These are phyloP conservation scores for Cronartium quercuum DNA, from an alignment of 1,284 basidiomycete species.

Conservation along the genomic window DNA sequence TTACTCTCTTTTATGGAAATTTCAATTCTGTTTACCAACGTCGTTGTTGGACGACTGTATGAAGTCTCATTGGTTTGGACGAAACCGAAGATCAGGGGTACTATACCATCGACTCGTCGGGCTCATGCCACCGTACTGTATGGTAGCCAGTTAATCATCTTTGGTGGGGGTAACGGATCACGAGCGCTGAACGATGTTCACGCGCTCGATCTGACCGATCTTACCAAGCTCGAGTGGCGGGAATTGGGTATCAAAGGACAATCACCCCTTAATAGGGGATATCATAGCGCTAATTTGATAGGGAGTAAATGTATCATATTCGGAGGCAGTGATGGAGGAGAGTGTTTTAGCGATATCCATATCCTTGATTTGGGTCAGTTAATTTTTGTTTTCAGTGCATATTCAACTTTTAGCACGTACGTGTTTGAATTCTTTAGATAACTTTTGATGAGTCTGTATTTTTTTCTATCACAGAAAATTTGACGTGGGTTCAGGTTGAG, in stretches of 20 bases:
- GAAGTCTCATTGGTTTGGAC: constrained; percentile 40
- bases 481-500: constrained; percentile 42
- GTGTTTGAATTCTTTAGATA: too few relatives aligned
- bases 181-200: constrained; percentile 43
- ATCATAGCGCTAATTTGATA: constrained; percentile 40
- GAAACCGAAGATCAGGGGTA: constrained; percentile 39
- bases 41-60: neutral
- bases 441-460: too few relatives aligned
- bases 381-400: neutral
- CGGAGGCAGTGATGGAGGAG: constrained; percentile 33
- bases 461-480: constrained; percentile 38
- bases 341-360: constrained; percentile 38
- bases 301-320: constrained; percentile 34
- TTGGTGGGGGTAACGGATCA: constrained; percentile 44
- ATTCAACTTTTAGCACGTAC: too few relatives aligned
- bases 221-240: constrained; percentile 39
- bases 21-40: neutral
- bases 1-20: neutral
- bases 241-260: constrained; percentile 40
- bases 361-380: constrained; percentile 30
- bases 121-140: constrained; percentile 44
- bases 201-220: constrained; percentile 41
- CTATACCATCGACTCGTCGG: constrained; percentile 41
- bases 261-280: constrained; percentile 41
- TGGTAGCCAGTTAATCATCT: constrained; percentile 41